These are phyloP conservation scores for Nakazawaea ambrosiae DNA, from an alignment of 805 yeast species.

Conservation along the genomic window DNA sequence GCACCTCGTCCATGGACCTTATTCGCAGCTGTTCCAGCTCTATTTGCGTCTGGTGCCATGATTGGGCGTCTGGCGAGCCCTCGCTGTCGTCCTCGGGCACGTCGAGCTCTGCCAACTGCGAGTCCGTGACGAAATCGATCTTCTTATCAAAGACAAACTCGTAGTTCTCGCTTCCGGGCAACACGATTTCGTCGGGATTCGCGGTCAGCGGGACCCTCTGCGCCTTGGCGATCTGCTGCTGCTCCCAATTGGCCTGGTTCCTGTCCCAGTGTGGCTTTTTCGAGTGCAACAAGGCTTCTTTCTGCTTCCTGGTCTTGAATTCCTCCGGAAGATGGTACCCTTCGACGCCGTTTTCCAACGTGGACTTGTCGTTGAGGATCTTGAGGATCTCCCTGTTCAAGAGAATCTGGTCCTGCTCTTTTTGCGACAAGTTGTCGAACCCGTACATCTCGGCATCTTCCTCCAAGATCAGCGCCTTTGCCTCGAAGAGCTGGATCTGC, in stretches of 20 bases:
- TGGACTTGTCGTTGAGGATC: slow-evolving; percentile 32
- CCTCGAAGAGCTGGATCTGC: slow-evolving; percentile 32
- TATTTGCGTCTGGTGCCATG: slow-evolving; percentile 21
- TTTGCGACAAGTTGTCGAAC: slow-evolving; percentile 41
- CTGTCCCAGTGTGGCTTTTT: slow-evolving; percentile 16
- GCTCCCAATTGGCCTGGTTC: slow-evolving; percentile 40
- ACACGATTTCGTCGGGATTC: slow-evolving; percentile 33
- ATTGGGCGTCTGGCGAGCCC: slow-evolving; percentile 26
- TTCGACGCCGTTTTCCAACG: slow-evolving; percentile 25
- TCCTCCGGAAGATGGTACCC: slow-evolving; percentile 55
- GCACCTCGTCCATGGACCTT: slow-evolving; percentile 37
- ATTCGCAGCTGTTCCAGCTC: slow-evolving; percentile 28
- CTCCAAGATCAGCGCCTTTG: slow-evolving; percentile 43
- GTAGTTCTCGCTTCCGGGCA: slow-evolving; percentile 41
- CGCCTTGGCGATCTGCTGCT: slow-evolving; percentile 39
- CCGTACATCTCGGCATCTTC: slow-evolving; percentile 43
- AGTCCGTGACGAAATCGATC: slow-evolving; percentile 45
- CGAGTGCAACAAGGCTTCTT: slow-evolving; percentile 40
- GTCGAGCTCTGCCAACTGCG: no score
- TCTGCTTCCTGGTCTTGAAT: slow-evolving; percentile 46
- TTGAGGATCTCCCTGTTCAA: slow-evolving; percentile 43
- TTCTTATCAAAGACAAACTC: slow-evolving; percentile 73
- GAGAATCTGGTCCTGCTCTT: slow-evolving; percentile 44
- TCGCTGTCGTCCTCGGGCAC: no score
- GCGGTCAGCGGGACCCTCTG: slow-evolving; percentile 19